Base-by-base conservation (phyloP, 441 rosid species). In the Adansonia madagascariensis region DNA sequence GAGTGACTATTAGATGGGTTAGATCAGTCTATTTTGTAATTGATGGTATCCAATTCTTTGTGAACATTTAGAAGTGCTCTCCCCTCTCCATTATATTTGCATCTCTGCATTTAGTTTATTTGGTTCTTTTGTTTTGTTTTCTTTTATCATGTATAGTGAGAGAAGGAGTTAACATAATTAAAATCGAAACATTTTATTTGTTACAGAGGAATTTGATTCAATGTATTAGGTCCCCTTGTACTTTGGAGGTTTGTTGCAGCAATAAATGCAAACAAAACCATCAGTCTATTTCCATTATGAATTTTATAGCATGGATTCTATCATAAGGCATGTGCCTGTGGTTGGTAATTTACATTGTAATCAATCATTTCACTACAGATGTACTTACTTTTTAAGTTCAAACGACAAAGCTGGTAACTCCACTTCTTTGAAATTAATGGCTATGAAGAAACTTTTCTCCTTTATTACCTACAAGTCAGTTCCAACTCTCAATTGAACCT, bases 61-160 rank as follows among this genome's bases (percentile, higher is more conserved):
- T 69, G 59, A 49, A 69, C 59, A 11, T 24, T 50, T 70, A 70
- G 44, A 70, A 47, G 41, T 47, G n/a, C 31, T 1, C 9, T 68
- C 15, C 18, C 43, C 20, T 31, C 18, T 43, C 44, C 17, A 12
- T 27, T 31, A 31, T 31, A 31, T 31, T 62, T 62, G 44, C 44
- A 27, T 27, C 17, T 61, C 43, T 31, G 8, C 66, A 61, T 61
- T 41, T 35, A 31, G 8, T 31, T 14, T 62, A 12, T 17, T 14
- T 27, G 18, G 18, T 27, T 62, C 3, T 17, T 62, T 61, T 61
- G 43, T 7, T 31, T 64, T 47, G 22, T 64, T 63, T 64, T 24
- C 22, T 39, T 39, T n/a, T 5, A n/a, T 41, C 70, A 3, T n/a
- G 24, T 43, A 65, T 17, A 1, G 27, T 41, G 24, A 63, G 67